Percentiles rank a stretch among this genome's conserved stretches.
phyloP scores from a whole-genome alignment of 192 early-diverging fungal genomes.

The Obelidium mucronatum region DNA sequence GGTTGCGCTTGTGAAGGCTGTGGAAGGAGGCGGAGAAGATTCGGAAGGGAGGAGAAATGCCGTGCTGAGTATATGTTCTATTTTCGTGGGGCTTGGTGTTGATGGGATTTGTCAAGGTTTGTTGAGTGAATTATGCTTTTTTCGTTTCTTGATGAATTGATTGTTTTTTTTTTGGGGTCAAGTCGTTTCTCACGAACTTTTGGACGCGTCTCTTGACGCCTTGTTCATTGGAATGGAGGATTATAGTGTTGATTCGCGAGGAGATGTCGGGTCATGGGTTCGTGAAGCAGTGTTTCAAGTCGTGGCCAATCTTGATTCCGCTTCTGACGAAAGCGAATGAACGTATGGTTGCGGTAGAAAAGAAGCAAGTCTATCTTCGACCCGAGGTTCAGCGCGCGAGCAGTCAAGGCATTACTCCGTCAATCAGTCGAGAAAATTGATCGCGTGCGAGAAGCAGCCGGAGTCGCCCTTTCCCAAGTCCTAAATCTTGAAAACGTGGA shows the following conservation, averaged over 20 bases:
- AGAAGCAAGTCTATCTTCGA: neutral
- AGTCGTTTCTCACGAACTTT: slow-evolving; percentile 39
- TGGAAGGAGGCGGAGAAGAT: slow-evolving; percentile 59
- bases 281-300: slow-evolving; percentile 75
- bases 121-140: neutral
- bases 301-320: slow-evolving; percentile 49
- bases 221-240: slow-evolving; percentile 78
- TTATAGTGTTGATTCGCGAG: slow-evolving; percentile 86
- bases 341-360: neutral
- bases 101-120: slow-evolving; percentile 8
- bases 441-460: slow-evolving; percentile 77
- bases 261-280: slow-evolving; percentile 96
- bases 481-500: slow-evolving; percentile 35
- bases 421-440: slow-evolving; percentile 95
- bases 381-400: slow-evolving; percentile 9
- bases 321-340: slow-evolving; percentile 18
- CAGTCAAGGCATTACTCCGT: slow-evolving; percentile 59
- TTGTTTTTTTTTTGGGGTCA: neutral
- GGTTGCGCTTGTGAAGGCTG: slow-evolving; percentile 35
- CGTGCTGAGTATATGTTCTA: slow-evolving; percentile 55
- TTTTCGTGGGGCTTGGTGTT: slow-evolving; percentile 23
- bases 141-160: neutral
- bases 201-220: slow-evolving; percentile 53
- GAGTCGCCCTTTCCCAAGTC: slow-evolving; percentile 57
- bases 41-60: slow-evolving; percentile 75